Evolutionary conservation across 345 rosid genomes (phyloP).

Genomic region (Dimocarpus longan): DNA sequence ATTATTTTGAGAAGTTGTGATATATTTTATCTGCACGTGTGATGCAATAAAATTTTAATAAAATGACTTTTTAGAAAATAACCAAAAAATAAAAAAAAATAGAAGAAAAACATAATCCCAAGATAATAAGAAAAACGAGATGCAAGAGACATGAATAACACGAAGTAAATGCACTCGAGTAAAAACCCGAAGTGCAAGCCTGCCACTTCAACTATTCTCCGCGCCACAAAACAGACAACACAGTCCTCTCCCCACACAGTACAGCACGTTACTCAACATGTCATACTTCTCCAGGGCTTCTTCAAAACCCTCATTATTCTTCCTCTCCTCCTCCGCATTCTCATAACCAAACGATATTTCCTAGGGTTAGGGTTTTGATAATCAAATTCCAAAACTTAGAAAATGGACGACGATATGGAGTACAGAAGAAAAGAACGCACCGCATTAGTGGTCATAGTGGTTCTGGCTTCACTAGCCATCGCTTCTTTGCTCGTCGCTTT

Average conservation of each 20-base stretch:
- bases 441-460: conserved; percentile 71
- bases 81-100: no score
- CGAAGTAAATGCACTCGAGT: not conserved
- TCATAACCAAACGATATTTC: conserved; percentile 9
- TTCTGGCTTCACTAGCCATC: conserved; percentile 74
- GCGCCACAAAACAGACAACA: conserved; percentile 28
- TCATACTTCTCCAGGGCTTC: not conserved
- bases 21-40: not conserved
- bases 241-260: not conserved
- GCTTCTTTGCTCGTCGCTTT: conserved; percentile 77
- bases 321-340: not conserved
- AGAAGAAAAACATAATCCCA: not conserved
- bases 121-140: no score
- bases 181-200: not conserved
- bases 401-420: conserved; percentile 48
- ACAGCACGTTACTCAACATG: not conserved
- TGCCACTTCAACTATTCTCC: conserved; percentile 19
- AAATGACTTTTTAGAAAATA: no score
- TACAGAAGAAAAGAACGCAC: conserved; percentile 61
- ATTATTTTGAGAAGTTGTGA: not conserved
- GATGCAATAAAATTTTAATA: no score
- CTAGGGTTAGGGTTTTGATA: conserved; percentile 37
- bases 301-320: not conserved
- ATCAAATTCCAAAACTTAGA: not conserved
- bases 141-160: no score